These are phyloP conservation scores for Sambucus nigra DNA, from an alignment of 129 eudicot species.

Conservation along the genomic window DNA sequence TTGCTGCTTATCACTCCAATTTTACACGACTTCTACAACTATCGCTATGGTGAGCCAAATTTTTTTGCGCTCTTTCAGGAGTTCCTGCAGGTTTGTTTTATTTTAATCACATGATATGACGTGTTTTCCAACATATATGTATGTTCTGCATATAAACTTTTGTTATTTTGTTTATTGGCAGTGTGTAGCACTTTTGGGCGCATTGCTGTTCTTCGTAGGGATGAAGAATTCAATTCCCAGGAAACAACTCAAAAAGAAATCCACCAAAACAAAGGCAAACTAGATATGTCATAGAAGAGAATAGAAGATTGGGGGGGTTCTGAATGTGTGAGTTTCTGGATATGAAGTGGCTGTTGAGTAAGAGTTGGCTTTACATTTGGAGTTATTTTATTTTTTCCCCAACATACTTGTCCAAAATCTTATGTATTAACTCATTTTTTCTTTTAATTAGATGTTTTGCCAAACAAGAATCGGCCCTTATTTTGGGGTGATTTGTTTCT, in stretches of 20 bases:
- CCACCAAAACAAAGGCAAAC: slow-evolving; percentile 42
- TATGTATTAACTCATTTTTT: too few species aligned
- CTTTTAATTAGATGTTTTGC: too few species aligned
- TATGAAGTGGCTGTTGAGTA: too few species aligned
- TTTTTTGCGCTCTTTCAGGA: slow-evolving; percentile 29
- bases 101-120: too few species aligned
- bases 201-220: slow-evolving; percentile 66
- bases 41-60: slow-evolving; percentile 28
- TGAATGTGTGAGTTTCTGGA: neutral
- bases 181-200: slow-evolving; percentile 66
- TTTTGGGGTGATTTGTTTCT: too few species aligned
- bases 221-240: slow-evolving; percentile 72
- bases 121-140: too few species aligned
- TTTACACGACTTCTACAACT: slow-evolving; percentile 58
- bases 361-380: slow-evolving; percentile 1
- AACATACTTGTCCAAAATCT: too few species aligned
- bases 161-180: slow-evolving; percentile 23
- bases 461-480: too few species aligned
- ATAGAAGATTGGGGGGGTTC: neutral
- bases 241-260: slow-evolving; percentile 49
- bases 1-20: slow-evolving; percentile 45
- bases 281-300: slow-evolving; percentile 17
- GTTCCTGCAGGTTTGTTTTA: slow-evolving; percentile 53
- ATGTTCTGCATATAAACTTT: too few species aligned
- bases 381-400: neutral